Conservation (phyloP, 2,329 filamentous ascomycete species). For the Gaeumannomyces tritici region DNA sequence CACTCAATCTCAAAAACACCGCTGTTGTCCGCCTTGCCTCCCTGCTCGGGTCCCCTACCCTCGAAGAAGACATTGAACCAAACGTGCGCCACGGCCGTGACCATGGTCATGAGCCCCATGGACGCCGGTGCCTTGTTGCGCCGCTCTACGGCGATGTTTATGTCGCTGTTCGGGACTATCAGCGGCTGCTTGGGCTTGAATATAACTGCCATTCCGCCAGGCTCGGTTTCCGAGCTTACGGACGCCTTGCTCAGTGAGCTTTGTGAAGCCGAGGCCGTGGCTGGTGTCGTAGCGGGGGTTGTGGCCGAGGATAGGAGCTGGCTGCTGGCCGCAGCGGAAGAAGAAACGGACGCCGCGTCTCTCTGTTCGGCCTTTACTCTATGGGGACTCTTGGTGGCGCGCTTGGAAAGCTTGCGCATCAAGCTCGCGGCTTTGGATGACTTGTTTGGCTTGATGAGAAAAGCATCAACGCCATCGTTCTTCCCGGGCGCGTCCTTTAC, state of each 20-base stretch:
- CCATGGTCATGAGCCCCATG: slow-evolving; percentile 70
- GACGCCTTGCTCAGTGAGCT: slow-evolving; percentile 7
- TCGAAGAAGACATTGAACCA: slow-evolving; percentile 98
- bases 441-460: neutral
- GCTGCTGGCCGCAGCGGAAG: neutral
- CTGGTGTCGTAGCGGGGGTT: neutral
- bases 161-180: slow-evolving; percentile 68
- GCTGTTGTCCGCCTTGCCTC: slow-evolving; percentile 55
- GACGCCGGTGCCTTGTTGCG: slow-evolving; percentile 69
- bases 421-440: slow-evolving; percentile 3
- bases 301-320: neutral
- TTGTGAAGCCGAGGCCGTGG: neutral
- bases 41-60: slow-evolving; percentile 61
- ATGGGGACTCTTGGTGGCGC: neutral
- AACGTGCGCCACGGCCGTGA: slow-evolving; percentile 85
- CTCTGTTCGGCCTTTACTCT: slow-evolving; percentile 15
- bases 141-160: slow-evolving; percentile 84
- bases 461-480: neutral
- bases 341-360: slow-evolving; percentile 10
- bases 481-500: slow-evolving; percentile 6
- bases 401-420: slow-evolving; percentile 14
- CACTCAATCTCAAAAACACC: slow-evolving; percentile 52
- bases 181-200: slow-evolving; percentile 64
- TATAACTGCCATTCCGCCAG: slow-evolving; percentile 64
- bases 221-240: slow-evolving; percentile 22